Conservation (phyloP, 495 filamentous ascomycete species). For the Hyaloscypha bicolor region DNA sequence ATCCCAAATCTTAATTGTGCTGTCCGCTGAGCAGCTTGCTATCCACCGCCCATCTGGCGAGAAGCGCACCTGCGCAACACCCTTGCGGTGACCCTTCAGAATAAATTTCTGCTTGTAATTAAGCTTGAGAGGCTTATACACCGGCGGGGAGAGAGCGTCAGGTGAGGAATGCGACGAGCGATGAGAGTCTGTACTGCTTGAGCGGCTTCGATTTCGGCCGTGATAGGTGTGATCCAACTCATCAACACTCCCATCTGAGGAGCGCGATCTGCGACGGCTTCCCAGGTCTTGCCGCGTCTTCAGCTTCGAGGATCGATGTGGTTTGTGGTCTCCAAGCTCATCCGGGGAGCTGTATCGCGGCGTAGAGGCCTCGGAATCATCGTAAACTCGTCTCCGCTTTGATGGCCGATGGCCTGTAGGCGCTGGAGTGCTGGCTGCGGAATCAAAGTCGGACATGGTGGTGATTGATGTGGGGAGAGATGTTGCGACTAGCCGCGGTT, state of each 20-base stretch:
- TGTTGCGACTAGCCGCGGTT: conserved; percentile 1
- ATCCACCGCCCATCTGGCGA: conserved; percentile 89
- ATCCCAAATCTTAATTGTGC: conserved; percentile 89
- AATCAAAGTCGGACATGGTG: conserved; percentile 43
- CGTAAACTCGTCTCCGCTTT: conserved; percentile 31
- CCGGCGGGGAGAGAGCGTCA: conserved; percentile 28
- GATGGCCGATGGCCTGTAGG: conserved; percentile 15
- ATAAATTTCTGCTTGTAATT: conserved; percentile 65
- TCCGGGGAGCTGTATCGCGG: conserved; percentile 55
- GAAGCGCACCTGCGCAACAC: conserved; percentile 84
- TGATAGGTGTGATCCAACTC: conserved; percentile 31
- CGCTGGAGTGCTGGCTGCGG: conserved; percentile 30
- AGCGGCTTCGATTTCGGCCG: conserved; percentile 27
- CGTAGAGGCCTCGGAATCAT: conserved; percentile 33
- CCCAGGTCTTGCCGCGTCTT: conserved; percentile 21
- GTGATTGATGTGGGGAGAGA: neutral
- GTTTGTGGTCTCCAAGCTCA: conserved; percentile 45
- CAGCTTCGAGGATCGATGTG: conserved; percentile 24
- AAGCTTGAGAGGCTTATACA: conserved; percentile 38
- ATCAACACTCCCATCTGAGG: conserved; percentile 31
- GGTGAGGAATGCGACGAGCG: conserved; percentile 36
- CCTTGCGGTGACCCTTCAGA: conserved; percentile 73
- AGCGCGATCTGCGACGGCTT: conserved; percentile 38
- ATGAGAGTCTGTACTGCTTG: conserved; percentile 27
- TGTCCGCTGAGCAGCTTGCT: conserved; percentile 87